Evolutionary conservation across 2,329 filamentous ascomycete genomes (phyloP).

Genomic region (Gaeumannomyces sp.): DNA sequence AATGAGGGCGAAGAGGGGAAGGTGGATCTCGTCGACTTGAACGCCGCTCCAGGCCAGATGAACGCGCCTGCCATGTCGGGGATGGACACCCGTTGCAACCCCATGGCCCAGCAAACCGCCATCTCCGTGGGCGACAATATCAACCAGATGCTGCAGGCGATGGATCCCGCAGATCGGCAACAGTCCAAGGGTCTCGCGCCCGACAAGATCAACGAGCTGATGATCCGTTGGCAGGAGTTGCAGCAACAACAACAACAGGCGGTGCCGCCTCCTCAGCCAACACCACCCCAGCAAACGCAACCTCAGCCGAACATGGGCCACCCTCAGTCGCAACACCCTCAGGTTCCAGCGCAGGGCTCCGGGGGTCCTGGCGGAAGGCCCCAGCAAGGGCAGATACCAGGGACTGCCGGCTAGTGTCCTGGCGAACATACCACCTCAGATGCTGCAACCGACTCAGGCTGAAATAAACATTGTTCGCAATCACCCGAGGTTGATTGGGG

Average conservation of each 20-base stretch:
- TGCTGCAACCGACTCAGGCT: neutral
- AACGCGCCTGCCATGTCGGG: conserved; percentile 37
- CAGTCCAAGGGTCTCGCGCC: conserved; percentile 36
- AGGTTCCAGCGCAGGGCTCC: neutral
- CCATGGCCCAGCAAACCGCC: conserved; percentile 38
- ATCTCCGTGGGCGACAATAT: conserved; percentile 28
- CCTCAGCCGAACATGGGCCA: neutral
- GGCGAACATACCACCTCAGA: neutral
- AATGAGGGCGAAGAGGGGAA: too few species aligned
- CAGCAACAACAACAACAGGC: neutral
- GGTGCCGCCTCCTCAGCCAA: conserved; percentile 14
- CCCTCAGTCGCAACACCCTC: neutral
- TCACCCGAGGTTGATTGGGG: neutral
- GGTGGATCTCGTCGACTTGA: too few species aligned
- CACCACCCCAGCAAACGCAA: conserved; percentile 13
- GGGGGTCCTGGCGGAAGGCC: neutral
- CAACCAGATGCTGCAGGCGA: conserved; percentile 36
- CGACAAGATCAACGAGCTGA: conserved; percentile 46
- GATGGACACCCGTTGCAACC: conserved; percentile 48
- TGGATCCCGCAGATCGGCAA: conserved; percentile 41
- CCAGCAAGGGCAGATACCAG: neutral
- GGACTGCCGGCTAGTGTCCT: neutral
- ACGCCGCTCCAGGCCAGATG: conserved; percentile 24
- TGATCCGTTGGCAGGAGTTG: conserved; percentile 39
- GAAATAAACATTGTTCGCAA: neutral